Conservation (phyloP, 2,329 filamentous ascomycete genomes). For the Ambrosiella xylebori region DNA sequence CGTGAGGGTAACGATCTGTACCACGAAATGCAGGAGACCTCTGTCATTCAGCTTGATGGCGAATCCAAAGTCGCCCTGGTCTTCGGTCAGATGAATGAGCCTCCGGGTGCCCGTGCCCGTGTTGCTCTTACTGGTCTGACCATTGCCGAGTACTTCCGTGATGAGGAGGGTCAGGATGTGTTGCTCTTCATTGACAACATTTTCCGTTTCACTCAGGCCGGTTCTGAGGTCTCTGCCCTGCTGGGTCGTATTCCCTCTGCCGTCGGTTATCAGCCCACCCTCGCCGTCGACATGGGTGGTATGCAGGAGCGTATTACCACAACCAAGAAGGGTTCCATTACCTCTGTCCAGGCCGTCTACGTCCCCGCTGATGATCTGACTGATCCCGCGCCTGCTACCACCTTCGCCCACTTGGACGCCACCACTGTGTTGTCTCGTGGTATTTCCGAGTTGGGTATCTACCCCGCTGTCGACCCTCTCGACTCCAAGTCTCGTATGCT, state of each 20-base stretch:
- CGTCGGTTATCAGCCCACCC: conserved; percentile 98
- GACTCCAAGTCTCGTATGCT: conserved; percentile 99
- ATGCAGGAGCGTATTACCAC: conserved; percentile 99
- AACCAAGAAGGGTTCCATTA: conserved; percentile 98
- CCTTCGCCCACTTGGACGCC: conserved; percentile 99
- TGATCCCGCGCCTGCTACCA: conserved; percentile 97
- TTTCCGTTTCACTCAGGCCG: conserved; percentile 98
- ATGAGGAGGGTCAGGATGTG: conserved; percentile 73
- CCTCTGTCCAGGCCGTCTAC: conserved; percentile 99
- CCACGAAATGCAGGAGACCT: conserved; percentile 99
- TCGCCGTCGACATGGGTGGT: conserved; percentile 95
- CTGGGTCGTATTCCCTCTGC: conserved; percentile 99
- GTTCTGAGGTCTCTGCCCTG: conserved; percentile 99
- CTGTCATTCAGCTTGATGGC: conserved; percentile 97
- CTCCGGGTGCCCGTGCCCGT: conserved; percentile 98
- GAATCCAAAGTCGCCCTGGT: conserved; percentile 99
- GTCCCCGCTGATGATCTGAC: conserved; percentile 99
- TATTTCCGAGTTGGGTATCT: conserved; percentile 99
- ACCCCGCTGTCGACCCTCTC: conserved; percentile 98
- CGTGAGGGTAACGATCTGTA: conserved; percentile 99
- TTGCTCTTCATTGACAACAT: conserved; percentile 99
- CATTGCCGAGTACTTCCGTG: conserved; percentile 68
- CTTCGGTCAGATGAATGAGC: conserved; percentile 99
- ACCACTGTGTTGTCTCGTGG: conserved; percentile 99
- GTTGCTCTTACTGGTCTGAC: conserved; percentile 86